phyloP scores from a whole-genome alignment of 192 early-diverging fungal species.

The Rhizoclosmatium sp. region DNA sequence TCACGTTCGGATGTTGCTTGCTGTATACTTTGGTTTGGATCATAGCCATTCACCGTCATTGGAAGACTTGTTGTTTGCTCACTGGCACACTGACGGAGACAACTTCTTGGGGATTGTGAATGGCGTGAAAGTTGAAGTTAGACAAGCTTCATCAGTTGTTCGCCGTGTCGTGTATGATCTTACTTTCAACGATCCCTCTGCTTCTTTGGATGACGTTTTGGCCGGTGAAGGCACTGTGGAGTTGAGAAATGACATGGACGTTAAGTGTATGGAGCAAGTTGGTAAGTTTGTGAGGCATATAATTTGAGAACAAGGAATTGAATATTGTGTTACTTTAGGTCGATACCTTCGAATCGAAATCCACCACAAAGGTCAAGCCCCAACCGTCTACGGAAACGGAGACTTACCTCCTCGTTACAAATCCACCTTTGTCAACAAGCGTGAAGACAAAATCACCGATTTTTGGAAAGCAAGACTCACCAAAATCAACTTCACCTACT shows the following conservation, averaged over 20 bases:
- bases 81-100: conserved; percentile 58
- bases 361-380: conserved; percentile 19
- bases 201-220: conserved; percentile 52
- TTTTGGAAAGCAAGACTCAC: conserved; percentile 24
- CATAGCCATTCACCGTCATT: background rate
- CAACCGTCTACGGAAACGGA: conserved; percentile 30
- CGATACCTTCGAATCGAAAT: conserved; percentile 23
- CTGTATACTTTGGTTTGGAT: conserved; percentile 20
- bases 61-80: conserved; percentile 34
- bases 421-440: conserved; percentile 34
- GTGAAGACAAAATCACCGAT: conserved; percentile 39
- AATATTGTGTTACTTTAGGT: conserved; percentile 6
- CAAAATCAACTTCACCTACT: conserved; percentile 32
- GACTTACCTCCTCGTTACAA: conserved; percentile 45
- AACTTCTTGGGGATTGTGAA: conserved; percentile 45
- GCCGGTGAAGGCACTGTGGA: conserved; percentile 48
- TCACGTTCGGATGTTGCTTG: conserved; percentile 33
- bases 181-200: conserved; percentile 37
- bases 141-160: conserved; percentile 1
- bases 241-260: conserved; percentile 53
- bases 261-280: conserved; percentile 38
- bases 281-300: conserved; percentile 23
- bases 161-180: conserved; percentile 40
- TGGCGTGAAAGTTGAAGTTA: conserved; percentile 36
- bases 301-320: background rate